phyloP scores from a whole-genome alignment of 331 rosid genomes.

The Erythrophleum ivorense region DNA sequence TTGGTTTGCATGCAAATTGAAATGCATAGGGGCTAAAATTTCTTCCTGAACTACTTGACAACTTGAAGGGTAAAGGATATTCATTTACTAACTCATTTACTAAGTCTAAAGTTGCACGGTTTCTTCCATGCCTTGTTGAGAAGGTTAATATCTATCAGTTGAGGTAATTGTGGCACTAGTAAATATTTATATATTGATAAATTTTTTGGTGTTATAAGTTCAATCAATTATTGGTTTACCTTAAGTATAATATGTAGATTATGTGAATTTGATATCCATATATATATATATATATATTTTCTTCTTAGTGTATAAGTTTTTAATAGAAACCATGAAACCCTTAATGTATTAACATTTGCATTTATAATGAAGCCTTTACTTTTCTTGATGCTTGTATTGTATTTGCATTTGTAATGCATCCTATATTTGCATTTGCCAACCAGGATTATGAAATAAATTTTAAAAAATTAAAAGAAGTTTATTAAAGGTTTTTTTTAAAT shows the following conservation, averaged over 20 bases:
- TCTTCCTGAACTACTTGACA: constrained; percentile 86
- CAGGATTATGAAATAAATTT: no score
- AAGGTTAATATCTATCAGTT: constrained; percentile 62
- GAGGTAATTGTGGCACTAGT: constrained; percentile 5
- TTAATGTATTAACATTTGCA: no score
- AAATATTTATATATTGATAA: background rate
- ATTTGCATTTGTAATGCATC: no score
- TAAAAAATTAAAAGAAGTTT: no score
- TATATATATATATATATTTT: no score
- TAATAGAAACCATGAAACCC: no score
- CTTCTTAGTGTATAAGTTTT: no score
- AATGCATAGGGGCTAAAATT: constrained; percentile 83
- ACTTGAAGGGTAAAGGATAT: constrained; percentile 80
- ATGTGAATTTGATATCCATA: background rate
- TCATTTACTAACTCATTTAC: constrained; percentile 74
- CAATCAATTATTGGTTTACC: background rate
- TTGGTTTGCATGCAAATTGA: constrained; percentile 23
- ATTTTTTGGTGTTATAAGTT: background rate
- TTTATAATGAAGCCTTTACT: no score
- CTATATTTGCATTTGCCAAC: no score
- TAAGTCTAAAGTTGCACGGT: constrained; percentile 86
- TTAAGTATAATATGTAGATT: constrained; percentile 3
- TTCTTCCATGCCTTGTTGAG: constrained; percentile 90
- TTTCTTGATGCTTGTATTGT: no score
- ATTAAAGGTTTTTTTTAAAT: no score